Evolutionary conservation across 345 rosid species (phyloP).

Genomic region (Lepidium aucheri): DNA sequence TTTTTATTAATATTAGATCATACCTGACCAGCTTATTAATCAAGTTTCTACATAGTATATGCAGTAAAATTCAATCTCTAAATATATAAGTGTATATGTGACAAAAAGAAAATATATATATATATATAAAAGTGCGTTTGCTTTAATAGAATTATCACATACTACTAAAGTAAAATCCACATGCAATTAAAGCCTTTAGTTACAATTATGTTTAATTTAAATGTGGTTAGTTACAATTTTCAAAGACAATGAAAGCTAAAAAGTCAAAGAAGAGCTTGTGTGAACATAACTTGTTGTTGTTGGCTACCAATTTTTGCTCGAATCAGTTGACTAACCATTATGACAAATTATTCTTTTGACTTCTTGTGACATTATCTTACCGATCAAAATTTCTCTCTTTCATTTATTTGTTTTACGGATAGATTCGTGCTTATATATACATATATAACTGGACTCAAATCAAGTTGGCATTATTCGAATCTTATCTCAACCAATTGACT

Average conservation of each 20-base stretch:
- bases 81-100: too few relatives aligned
- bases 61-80: too few relatives aligned
- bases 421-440: neutral
- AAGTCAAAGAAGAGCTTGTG: slow-evolving; percentile 12
- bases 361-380: neutral
- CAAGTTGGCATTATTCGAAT: neutral
- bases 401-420: neutral
- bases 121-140: too few relatives aligned
- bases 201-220: too few relatives aligned
- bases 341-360: neutral
- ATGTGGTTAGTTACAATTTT: neutral
- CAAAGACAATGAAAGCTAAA: neutral
- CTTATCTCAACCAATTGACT: neutral
- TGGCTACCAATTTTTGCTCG: neutral
- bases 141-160: too few relatives aligned
- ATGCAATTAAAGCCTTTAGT: too few relatives aligned
- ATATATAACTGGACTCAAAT: neutral
- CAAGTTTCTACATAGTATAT: too few relatives aligned
- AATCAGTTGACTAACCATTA: neutral
- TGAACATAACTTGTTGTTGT: neutral
- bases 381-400: too few relatives aligned
- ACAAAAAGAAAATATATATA: too few relatives aligned
- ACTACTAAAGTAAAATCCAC: too few relatives aligned
- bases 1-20: too few relatives aligned
- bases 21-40: too few relatives aligned